Evolutionary conservation across 352 stramenopile genomes (phyloP).

Genomic region (Globisporangium splendens): DNA sequence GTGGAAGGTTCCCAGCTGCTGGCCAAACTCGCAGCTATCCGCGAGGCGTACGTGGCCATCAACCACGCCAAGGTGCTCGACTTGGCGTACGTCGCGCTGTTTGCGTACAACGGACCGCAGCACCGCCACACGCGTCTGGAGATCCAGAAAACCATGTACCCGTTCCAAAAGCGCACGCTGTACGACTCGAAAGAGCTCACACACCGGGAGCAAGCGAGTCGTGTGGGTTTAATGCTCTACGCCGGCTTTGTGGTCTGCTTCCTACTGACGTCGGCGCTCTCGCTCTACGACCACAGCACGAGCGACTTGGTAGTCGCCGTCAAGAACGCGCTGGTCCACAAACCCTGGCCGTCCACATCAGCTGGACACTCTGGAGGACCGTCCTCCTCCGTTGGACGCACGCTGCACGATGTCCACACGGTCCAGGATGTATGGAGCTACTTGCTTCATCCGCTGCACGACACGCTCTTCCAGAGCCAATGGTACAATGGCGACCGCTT

Average conservation of each 20-base stretch:
- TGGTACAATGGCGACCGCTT: slow-evolving; percentile 66
- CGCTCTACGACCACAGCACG: slow-evolving; percentile 35
- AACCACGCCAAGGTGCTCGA: slow-evolving; percentile 70
- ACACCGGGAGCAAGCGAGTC: slow-evolving; percentile 41
- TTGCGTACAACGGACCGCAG: slow-evolving; percentile 54
- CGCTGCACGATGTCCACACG: slow-evolving; percentile 32
- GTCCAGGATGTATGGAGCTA: slow-evolving; percentile 57
- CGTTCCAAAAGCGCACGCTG: slow-evolving; percentile 69
- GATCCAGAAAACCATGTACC: slow-evolving; percentile 58
- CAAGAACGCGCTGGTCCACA: slow-evolving; percentile 17
- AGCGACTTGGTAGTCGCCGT: slow-evolving; percentile 34
- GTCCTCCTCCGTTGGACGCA: slow-evolving; percentile 6
- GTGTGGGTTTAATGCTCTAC: slow-evolving; percentile 36
- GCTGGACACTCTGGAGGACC: no score
- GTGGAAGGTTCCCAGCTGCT: slow-evolving; percentile 75
- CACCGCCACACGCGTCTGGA: slow-evolving; percentile 62
- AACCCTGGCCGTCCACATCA: neutral
- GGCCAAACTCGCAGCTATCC: slow-evolving; percentile 37
- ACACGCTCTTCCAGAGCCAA: slow-evolving; percentile 38
- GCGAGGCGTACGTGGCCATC: slow-evolving; percentile 41
- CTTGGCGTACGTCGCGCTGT: slow-evolving; percentile 66
- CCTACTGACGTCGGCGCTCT: slow-evolving; percentile 36
- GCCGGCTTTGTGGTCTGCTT: slow-evolving; percentile 44
- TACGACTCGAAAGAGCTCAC: slow-evolving; percentile 49
- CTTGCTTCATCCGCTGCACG: slow-evolving; percentile 34